Percentiles rank a stretch among this genome's conserved stretches.
These are phyloP conservation scores for Trichoderma cornu-damae DNA, from an alignment of 2,329 filamentous ascomycete genomes.

Conservation along the genomic window DNA sequence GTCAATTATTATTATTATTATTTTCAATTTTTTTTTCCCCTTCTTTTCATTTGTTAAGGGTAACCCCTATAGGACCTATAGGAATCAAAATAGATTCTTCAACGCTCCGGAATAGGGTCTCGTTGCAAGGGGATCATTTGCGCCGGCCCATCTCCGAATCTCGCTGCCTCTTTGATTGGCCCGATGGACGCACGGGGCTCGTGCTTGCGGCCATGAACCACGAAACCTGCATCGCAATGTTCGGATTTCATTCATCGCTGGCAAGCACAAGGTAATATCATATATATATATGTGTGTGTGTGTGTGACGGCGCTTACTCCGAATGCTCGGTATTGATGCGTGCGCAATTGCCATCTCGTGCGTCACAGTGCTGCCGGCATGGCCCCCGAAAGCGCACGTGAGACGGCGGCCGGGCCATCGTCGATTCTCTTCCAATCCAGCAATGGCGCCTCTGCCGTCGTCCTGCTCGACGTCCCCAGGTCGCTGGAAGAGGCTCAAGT, in stretches of 20 bases:
- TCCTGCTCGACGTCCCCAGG: constrained; percentile 63
- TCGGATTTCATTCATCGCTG: not conserved
- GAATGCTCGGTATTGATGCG: no score
- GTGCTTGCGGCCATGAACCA: not conserved
- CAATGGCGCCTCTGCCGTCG: constrained; percentile 39
- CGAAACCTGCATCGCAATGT: not conserved
- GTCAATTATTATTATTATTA: no score
- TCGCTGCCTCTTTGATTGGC: not conserved
- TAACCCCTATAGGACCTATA: not conserved
- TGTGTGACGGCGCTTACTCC: no score
- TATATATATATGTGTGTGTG: no score
- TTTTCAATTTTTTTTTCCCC: not conserved
- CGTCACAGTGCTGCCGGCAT: not conserved
- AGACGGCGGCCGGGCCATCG: constrained; percentile 9
- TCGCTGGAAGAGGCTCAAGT: constrained; percentile 65
- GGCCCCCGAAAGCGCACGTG: not conserved
- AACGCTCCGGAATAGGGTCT: no score
- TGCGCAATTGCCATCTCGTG: not conserved
- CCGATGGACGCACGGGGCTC: not conserved
- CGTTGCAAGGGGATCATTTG: no score
- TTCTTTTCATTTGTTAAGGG: not conserved
- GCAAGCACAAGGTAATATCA: no score
- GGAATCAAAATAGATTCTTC: no score
- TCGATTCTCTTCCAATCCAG: constrained; percentile 33
- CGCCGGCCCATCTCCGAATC: not conserved